A percentile compares a stretch with the other conserved stretches of the same genome.
phyloP scores from a whole-genome alignment of 1,139 yeast genomes.

The Blastobotrys proliferans region DNA sequence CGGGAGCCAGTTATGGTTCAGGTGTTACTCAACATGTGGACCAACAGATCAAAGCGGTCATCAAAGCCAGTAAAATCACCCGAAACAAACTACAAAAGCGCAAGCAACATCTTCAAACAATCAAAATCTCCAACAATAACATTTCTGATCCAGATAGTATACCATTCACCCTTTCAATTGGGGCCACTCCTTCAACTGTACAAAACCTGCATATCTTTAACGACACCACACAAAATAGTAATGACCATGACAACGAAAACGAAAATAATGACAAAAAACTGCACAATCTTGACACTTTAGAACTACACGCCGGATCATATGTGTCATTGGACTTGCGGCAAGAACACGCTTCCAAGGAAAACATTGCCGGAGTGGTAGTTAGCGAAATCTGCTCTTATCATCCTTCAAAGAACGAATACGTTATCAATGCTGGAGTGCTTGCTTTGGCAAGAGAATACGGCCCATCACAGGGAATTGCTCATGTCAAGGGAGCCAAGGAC shows the following conservation, averaged over 20 bases:
- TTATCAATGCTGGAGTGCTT: constrained; percentile 68
- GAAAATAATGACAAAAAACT: constrained; percentile 6
- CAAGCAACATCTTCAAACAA: constrained; percentile 17
- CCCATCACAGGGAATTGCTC: constrained; percentile 45
- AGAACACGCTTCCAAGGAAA: constrained; percentile 48
- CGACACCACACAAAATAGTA: too few relatives aligned
- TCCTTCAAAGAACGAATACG: constrained; percentile 53
- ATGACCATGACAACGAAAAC: neutral
- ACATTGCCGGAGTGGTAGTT: constrained; percentile 52
- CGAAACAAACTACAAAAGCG: constrained; percentile 24
- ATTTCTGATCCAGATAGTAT: constrained; percentile 13
- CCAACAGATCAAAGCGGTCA: constrained; percentile 52
- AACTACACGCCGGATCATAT: constrained; percentile 75
- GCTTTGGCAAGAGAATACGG: constrained; percentile 61
- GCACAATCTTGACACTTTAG: constrained; percentile 44
- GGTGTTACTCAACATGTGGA: constrained; percentile 46
- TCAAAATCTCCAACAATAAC: constrained; percentile 12
- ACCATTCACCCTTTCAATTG: constrained; percentile 44
- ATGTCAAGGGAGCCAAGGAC: constrained; percentile 40
- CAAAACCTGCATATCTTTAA: constrained; percentile 22
- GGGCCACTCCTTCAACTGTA: constrained; percentile 75
- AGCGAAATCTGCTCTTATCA: constrained; percentile 62
- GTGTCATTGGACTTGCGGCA: constrained; percentile 71
- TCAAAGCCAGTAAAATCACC: constrained; percentile 44
- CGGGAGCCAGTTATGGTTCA: constrained; percentile 65